Percentiles rank a stretch among this genome's conserved stretches.
phyloP scores from a whole-genome alignment of 441 rosid genomes.

The Macaranga tanarius region DNA sequence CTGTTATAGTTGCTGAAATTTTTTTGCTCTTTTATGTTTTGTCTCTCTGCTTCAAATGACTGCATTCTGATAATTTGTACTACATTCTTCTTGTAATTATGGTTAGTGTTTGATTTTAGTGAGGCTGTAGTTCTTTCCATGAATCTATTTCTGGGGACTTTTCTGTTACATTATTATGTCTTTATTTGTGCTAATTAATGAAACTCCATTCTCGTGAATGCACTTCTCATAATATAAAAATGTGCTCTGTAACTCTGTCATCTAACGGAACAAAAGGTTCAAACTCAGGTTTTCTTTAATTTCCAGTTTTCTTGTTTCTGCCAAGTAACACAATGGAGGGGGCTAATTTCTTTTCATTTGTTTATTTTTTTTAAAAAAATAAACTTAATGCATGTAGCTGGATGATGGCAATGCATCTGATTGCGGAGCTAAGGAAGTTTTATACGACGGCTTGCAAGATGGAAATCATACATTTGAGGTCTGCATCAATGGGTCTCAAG shows the following conservation, averaged over 20 bases:
- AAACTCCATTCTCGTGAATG: neutral
- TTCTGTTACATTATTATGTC: conserved; percentile 1
- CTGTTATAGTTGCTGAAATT: neutral
- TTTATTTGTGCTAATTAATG: too few relatives aligned
- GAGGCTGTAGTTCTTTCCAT: too few relatives aligned
- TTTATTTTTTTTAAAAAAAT: too few relatives aligned
- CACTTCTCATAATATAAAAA: neutral
- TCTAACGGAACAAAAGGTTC: neutral
- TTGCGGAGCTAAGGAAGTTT: conserved; percentile 48
- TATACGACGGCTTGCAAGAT: conserved; percentile 56
- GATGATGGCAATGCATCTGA: conserved; percentile 56
- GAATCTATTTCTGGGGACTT: neutral
- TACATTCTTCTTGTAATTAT: neutral
- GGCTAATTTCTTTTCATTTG: neutral
- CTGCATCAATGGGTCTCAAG: conserved; percentile 50
- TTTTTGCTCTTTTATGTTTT: neutral
- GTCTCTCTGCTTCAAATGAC: too few relatives aligned
- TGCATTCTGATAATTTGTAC: too few relatives aligned
- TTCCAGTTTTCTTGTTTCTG: neutral
- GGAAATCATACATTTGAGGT: conserved; percentile 82
- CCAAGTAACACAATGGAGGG: neutral
- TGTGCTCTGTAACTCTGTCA: neutral
- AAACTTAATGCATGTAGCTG: conserved; percentile 49
- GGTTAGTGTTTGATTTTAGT: neutral
- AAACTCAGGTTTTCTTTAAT: neutral